Conservation (phyloP, 345 rosid species). For the Streptanthus diversifolius region DNA sequence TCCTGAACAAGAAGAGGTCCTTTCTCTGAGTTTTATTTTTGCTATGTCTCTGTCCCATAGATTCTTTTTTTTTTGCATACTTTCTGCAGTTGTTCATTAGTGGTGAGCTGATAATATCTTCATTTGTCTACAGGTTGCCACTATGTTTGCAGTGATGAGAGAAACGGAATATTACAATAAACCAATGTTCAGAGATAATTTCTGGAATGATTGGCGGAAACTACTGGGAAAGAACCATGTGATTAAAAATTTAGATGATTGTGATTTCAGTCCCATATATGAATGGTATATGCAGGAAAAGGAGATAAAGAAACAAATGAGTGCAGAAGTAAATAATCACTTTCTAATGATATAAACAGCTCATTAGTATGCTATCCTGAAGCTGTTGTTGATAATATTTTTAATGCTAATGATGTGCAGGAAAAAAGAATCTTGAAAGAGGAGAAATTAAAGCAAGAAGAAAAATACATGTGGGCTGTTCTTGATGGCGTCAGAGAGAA, state of each 20-base stretch:
- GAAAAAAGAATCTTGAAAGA: slow-evolving; percentile 91
- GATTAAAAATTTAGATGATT: slow-evolving; percentile 65
- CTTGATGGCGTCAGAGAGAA: slow-evolving; percentile 95
- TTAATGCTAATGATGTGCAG: slow-evolving; percentile 43
- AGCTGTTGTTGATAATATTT: neutral
- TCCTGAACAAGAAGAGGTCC: slow-evolving; percentile 89
- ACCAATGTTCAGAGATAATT: slow-evolving; percentile 73
- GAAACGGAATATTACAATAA: slow-evolving; percentile 92
- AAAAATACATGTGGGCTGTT: slow-evolving; percentile 97
- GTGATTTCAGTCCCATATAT: slow-evolving; percentile 87
- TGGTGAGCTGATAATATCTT: slow-evolving; percentile 18
- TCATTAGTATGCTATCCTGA: slow-evolving; percentile 1
- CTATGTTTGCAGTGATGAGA: slow-evolving; percentile 95
- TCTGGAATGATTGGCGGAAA: slow-evolving; percentile 92
- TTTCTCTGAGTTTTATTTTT: neutral
- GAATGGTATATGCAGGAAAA: slow-evolving; percentile 88
- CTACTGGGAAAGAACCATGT: slow-evolving; percentile 80
- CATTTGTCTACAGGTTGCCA: slow-evolving; percentile 60
- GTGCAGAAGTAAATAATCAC: slow-evolving; percentile 23
- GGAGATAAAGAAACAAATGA: slow-evolving; percentile 52
- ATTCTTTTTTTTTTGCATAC: neutral
- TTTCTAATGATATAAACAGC: neutral
- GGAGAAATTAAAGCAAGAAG: slow-evolving; percentile 83
- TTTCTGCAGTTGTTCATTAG: neutral
- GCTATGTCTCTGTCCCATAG: neutral